Percentiles rank a stretch among this genome's conserved stretches.
Evolutionary conservation across 148 eudicot species (phyloP).

Genomic region (Rhododendron henanense): DNA sequence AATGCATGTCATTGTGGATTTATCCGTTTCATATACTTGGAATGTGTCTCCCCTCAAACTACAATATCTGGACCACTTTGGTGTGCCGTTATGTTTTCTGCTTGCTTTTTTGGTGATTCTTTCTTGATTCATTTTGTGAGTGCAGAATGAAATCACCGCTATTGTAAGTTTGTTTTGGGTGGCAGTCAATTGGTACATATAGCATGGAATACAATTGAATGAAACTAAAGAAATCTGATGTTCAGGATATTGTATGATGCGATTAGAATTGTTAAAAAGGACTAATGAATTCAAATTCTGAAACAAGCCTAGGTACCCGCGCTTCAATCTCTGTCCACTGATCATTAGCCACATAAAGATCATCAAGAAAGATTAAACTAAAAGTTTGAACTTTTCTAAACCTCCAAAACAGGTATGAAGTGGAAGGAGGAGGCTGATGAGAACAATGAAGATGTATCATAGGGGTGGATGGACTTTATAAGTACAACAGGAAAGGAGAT

Average conservation of each 20-base stretch:
- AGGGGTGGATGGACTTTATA: not conserved
- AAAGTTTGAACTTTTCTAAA: not conserved
- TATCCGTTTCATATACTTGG: not conserved
- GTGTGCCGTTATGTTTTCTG: not conserved
- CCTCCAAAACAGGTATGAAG: not conserved
- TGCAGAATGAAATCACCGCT: not conserved
- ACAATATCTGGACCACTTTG: not conserved
- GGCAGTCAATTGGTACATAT: not conserved
- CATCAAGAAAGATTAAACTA: not conserved
- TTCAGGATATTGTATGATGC: not conserved
- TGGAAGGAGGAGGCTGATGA: not conserved
- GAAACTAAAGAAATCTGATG: not conserved
- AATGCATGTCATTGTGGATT: not conserved
- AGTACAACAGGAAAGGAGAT: not conserved
- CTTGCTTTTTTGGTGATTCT: not conserved
- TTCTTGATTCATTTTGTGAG: not conserved
- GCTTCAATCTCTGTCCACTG: not conserved
- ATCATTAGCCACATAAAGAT: not conserved
- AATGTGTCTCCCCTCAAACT: not conserved
- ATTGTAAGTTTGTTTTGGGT: not conserved
- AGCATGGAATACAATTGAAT: not conserved
- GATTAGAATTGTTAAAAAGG: not conserved
- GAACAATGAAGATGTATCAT: not conserved
- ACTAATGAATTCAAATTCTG: not conserved
- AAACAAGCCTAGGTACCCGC: not conserved